Conservation (phyloP, 2,329 filamentous ascomycete species). For the Pseudogymnoascus sp. region DNA sequence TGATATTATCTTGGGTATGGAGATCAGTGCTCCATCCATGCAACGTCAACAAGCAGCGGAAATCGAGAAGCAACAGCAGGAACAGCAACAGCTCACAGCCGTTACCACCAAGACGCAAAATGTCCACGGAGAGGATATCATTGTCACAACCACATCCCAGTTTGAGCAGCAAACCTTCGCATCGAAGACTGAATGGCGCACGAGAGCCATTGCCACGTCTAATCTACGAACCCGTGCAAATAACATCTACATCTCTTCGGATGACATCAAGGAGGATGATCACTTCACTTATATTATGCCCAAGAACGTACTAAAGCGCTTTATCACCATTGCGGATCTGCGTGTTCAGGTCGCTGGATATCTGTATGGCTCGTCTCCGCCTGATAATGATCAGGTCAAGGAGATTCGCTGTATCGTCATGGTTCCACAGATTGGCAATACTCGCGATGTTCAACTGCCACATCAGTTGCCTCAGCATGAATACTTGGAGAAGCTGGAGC, state of each 20-base stretch:
- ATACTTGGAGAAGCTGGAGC: conserved; percentile 76
- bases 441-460: conserved; percentile 83
- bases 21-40: conserved; percentile 95
- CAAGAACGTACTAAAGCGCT: conserved; percentile 96
- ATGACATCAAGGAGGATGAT: conserved; percentile 74
- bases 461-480: conserved; percentile 88
- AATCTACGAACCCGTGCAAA: conserved; percentile 90
- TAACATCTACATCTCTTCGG: conserved; percentile 97
- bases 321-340: conserved; percentile 94
- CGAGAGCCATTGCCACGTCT: conserved; percentile 88
- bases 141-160: conserved; percentile 94
- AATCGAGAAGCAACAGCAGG: conserved; percentile 97
- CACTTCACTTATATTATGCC: conserved; percentile 95
- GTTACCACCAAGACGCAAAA: conserved; percentile 99
- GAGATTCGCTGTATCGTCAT: conserved; percentile 95
- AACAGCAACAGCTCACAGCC: conserved; percentile 91
- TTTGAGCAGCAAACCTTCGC: conserved; percentile 97
- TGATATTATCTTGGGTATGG: conserved; percentile 98
- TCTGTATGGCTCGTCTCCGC: conserved; percentile 83
- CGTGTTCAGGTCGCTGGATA: conserved; percentile 95
- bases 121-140: conserved; percentile 91
- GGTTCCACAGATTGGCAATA: conserved; percentile 91
- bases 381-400: conserved; percentile 94
- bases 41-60: conserved; percentile 97
- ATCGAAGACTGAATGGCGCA: conserved; percentile 98